Evolutionary conservation across 2,329 filamentous ascomycete genomes (phyloP).

Genomic region (Epichloe brachyelytri): DNA sequence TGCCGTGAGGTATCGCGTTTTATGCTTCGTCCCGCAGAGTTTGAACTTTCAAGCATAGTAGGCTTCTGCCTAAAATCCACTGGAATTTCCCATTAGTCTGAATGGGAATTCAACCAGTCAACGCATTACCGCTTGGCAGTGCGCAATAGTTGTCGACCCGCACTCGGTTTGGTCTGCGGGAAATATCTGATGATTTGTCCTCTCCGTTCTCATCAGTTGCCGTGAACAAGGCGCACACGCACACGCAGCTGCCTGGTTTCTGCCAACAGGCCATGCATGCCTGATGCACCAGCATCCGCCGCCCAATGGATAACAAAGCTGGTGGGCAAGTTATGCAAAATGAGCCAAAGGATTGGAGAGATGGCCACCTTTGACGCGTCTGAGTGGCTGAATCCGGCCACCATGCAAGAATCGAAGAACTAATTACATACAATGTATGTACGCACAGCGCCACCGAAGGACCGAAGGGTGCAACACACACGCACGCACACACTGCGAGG

Average conservation of each 20-base stretch:
- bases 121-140: too few species aligned
- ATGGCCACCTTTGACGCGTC: constrained; percentile 12
- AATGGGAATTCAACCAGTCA: too few species aligned
- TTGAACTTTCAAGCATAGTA: too few species aligned
- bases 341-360: constrained; percentile 9
- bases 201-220: not conserved
- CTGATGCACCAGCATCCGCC: not conserved
- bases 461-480: not conserved
- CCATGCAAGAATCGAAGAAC: constrained; percentile 6
- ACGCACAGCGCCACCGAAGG: constrained; percentile 2
- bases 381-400: constrained; percentile 8
- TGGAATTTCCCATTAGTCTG: not conserved
- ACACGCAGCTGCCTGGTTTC: not conserved
- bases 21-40: too few species aligned
- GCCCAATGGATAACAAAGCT: constrained; percentile 9
- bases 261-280: not conserved
- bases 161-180: not conserved
- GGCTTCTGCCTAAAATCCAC: not conserved
- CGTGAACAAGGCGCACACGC: too few species aligned
- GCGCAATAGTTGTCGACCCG: not conserved
- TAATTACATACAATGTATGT: too few species aligned
- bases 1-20: too few species aligned
- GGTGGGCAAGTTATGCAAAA: constrained; percentile 10
- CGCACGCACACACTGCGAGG: too few species aligned
- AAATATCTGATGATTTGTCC: constrained; percentile 1